phyloP scores from a whole-genome alignment of 225 moss, liverwort and hornwort species.

The Asterella californica region DNA sequence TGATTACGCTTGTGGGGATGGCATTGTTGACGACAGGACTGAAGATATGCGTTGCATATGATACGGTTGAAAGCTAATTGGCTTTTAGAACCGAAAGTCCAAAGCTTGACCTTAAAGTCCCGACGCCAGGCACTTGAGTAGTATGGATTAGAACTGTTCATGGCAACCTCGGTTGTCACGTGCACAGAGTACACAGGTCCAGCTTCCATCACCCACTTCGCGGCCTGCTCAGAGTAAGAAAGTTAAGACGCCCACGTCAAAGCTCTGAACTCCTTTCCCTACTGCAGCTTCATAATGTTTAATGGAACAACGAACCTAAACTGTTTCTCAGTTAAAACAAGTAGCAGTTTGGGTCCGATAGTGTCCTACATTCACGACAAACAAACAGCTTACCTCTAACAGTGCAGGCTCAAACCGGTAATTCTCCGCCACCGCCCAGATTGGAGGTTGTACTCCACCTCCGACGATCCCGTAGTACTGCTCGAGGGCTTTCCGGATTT shows the following conservation, averaged over 20 bases:
- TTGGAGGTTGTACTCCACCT: conserved; percentile 49
- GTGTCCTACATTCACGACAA: neutral
- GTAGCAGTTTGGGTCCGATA: neutral
- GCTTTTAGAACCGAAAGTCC: conserved; percentile 6
- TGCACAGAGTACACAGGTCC: conserved; percentile 69
- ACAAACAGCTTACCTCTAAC: conserved; percentile 48
- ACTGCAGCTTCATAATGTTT: neutral
- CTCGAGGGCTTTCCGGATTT: conserved; percentile 55
- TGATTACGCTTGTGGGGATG: neutral
- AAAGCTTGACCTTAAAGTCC: conserved; percentile 78
- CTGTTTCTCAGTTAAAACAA: neutral
- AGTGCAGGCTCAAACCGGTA: conserved; percentile 95
- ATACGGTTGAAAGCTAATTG: neutral
- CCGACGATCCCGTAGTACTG: conserved; percentile 54
- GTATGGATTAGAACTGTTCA: conserved; percentile 91
- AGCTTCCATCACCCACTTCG: conserved; percentile 71
- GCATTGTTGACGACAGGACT: neutral
- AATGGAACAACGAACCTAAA: neutral
- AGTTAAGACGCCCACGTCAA: no score
- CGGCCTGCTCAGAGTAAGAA: conserved; percentile 53
- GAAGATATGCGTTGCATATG: neutral
- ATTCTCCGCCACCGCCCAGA: conserved; percentile 97
- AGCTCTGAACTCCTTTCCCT: neutral
- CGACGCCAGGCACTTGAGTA: conserved; percentile 92
- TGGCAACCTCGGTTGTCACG: conserved; percentile 79